These are phyloP conservation scores for Graphilbum ipis-grandicollis DNA, from an alignment of 2,329 filamentous ascomycete species.

Conservation along the genomic window DNA sequence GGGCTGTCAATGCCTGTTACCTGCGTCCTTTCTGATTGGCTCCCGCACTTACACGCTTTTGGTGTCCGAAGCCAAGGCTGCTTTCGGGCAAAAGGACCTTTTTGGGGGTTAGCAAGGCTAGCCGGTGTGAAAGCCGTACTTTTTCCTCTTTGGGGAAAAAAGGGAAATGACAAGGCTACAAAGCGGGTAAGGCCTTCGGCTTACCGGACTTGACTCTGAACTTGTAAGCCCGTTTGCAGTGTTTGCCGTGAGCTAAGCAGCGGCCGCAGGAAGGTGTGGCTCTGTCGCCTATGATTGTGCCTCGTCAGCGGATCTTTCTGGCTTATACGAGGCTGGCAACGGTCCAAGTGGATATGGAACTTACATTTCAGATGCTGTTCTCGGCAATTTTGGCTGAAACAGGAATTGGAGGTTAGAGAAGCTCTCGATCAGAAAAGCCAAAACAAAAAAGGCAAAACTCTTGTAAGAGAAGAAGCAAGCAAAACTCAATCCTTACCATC, in stretches of 20 bases:
- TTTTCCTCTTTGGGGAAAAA: too few species aligned
- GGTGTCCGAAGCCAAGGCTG: constrained; percentile 18
- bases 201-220: constrained; percentile 14
- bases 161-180: not conserved
- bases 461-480: too few species aligned
- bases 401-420: not conserved
- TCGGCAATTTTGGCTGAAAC: constrained; percentile 24
- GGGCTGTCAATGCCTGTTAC: not conserved
- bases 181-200: not conserved
- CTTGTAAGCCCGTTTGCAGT: constrained; percentile 16
- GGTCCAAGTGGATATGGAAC: constrained; percentile 6
- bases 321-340: not conserved
- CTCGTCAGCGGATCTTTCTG: not conserved
- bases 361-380: constrained; percentile 29
- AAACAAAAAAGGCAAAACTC: constrained; percentile 1
- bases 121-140: too few species aligned
- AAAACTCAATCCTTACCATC: too few species aligned
- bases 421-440: not conserved
- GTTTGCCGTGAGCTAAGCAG: constrained; percentile 12
- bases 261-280: constrained; percentile 16
- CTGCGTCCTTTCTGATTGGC: not conserved
- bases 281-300: constrained; percentile 19
- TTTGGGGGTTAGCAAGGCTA: too few species aligned
- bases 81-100: constrained; percentile 13
- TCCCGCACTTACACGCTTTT: constrained; percentile 13